A percentile compares a stretch with the other conserved stretches of the same genome.
These are phyloP conservation scores for Vachellia collinsii DNA, from an alignment of 306 rosid species.

Conservation along the genomic window DNA sequence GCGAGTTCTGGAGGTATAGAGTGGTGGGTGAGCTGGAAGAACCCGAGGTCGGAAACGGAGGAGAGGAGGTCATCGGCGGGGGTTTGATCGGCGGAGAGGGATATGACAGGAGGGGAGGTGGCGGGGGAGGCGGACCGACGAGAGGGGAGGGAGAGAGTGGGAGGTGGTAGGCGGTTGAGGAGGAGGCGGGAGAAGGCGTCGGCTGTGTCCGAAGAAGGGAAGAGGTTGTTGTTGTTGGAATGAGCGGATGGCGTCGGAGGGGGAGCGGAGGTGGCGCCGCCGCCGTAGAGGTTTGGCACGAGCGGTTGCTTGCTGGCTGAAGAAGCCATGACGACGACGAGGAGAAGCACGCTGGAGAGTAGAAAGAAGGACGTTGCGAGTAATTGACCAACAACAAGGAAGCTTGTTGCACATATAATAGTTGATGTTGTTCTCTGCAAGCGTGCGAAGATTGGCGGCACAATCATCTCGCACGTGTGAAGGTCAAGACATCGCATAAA, in stretches of 20 bases:
- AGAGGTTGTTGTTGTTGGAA: constrained; percentile 38
- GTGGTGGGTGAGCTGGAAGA: constrained; percentile 70
- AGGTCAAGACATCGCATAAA: too few relatives aligned
- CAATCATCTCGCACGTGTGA: constrained; percentile 16
- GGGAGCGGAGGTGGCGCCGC: constrained; percentile 86
- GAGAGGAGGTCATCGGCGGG: constrained; percentile 43
- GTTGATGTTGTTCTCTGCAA: neutral
- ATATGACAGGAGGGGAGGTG: constrained; percentile 56
- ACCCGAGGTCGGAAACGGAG: constrained; percentile 60
- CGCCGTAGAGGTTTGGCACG: constrained; percentile 48
- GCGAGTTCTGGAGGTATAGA: constrained; percentile 59
- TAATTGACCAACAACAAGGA: neutral
- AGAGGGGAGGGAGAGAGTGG: constrained; percentile 71
- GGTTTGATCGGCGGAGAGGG: constrained; percentile 50
- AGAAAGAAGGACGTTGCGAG: neutral
- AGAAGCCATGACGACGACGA: constrained; percentile 52
- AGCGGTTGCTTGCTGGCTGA: constrained; percentile 56
- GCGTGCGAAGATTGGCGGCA: constrained; percentile 27
- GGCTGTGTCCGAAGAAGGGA: constrained; percentile 55
- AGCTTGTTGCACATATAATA: neutral
- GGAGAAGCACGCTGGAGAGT: too few relatives aligned
- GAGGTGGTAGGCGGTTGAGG: constrained; percentile 82
- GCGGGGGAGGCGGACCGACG: constrained; percentile 49
- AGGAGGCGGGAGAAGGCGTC: constrained; percentile 74
- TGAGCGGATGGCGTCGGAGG: constrained; percentile 80